A percentile compares a stretch with the other conserved stretches of the same genome.
Evolutionary conservation across 2,329 filamentous ascomycete genomes (phyloP).

Genomic region (Fusarium sp.): DNA sequence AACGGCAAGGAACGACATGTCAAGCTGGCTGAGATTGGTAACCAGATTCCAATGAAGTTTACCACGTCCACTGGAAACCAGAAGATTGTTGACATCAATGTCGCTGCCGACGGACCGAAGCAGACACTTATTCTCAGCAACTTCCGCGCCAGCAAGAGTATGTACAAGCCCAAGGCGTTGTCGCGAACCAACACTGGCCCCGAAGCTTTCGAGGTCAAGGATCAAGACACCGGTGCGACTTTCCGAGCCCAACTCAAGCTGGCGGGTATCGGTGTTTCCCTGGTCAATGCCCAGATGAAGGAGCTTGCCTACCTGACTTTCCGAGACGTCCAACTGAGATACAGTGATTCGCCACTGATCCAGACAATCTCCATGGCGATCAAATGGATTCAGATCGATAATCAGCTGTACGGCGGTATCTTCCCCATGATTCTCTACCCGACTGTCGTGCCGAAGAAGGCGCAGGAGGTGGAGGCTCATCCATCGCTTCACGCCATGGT

Average conservation of each 20-base stretch:
- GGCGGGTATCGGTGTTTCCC: slow-evolving; percentile 89
- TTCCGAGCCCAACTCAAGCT: slow-evolving; percentile 91
- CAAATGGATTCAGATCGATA: slow-evolving; percentile 99
- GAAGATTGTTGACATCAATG: slow-evolving; percentile 96
- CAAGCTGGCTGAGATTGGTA: slow-evolving; percentile 95
- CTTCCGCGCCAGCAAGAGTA: slow-evolving; percentile 90
- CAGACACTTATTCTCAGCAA: slow-evolving; percentile 95
- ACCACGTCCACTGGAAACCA: slow-evolving; percentile 73
- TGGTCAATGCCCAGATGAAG: slow-evolving; percentile 91
- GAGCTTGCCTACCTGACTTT: slow-evolving; percentile 95
- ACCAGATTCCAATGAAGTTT: slow-evolving; percentile 93
- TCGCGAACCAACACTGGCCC: slow-evolving; percentile 62
- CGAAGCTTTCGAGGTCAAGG: slow-evolving; percentile 88
- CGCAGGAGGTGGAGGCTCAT: slow-evolving; percentile 95
- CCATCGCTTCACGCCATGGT: slow-evolving; percentile 93
- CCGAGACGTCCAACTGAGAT: slow-evolving; percentile 89
- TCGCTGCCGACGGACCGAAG: slow-evolving; percentile 93
- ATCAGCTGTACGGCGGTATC: slow-evolving; percentile 96
- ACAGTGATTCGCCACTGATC: slow-evolving; percentile 91
- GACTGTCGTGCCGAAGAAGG: slow-evolving; percentile 96
- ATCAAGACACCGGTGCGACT: slow-evolving; percentile 86
- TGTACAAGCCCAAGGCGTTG: slow-evolving; percentile 75
- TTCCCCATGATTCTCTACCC: slow-evolving; percentile 98
- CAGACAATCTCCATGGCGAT: slow-evolving; percentile 91
- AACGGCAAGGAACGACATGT: slow-evolving; percentile 79